Evolutionary conservation across 176 grass and related monocot genomes (phyloP), one percentile per base, ranked within the genome.

Genomic region (Hordeum vulgare): DNA sequence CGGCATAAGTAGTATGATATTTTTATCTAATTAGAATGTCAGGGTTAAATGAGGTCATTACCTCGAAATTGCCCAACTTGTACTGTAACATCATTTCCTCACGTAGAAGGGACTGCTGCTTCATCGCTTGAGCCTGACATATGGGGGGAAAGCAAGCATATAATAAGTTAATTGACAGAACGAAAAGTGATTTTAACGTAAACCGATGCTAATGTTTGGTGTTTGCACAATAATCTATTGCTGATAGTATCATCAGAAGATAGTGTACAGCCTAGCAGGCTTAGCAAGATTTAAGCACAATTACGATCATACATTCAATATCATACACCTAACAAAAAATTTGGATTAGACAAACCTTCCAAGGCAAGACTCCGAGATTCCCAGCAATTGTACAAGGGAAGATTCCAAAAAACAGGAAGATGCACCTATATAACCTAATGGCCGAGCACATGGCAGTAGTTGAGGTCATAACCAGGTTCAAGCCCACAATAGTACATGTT

Each of bases 31-130:
- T 2, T 51, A 9, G n/a, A 54, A 68, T 12, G 4, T 41, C 53
- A 60, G 23, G 12, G 11, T 68, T 28, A 74, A 15, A 78, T 61
- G 24, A 49, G 26, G 59, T 27, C 31, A 65, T 56, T 61, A 99
- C 97, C 97, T 99, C 93, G 58, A 66, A 80, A 86, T 98, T 98
- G 44, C 93, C 97, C 81, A 99, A 63, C 66, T 72, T 94, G 81
- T 96, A 99, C 63, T 96, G 97, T 76, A 92, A 94, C 83, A 90
- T 92, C 97, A 99, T 99, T 96, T 99, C 97, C 80, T 99, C 97
- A 4, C 93, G 94, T 57, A 99, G 78, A 54, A 89, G 89, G 84
- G 91, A 45, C 66, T 99, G 97, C 78, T 99, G 91, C 83, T 99
- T 99, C 93, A 99, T 99, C 36, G 91, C 97, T 96, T 96, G 91